These are phyloP conservation scores for Aspergillus nanangensis DNA, from an alignment of 495 filamentous ascomycete species.

Conservation along the genomic window DNA sequence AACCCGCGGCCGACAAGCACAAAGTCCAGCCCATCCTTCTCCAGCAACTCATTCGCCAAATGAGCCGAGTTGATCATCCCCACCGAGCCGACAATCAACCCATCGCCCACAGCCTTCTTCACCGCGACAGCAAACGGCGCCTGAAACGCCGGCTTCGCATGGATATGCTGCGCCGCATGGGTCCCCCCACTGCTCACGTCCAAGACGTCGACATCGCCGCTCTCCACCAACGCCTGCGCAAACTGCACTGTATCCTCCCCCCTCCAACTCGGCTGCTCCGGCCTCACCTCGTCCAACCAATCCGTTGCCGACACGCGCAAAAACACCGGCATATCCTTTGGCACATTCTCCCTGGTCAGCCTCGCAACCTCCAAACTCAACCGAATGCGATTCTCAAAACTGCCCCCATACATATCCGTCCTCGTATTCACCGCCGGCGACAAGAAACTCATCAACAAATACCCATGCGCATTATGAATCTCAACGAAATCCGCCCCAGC, in stretches of 20 bases:
- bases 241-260: slow-evolving; percentile 51
- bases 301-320: slow-evolving; percentile 59
- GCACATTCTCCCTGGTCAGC: slow-evolving; percentile 48
- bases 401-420: slow-evolving; percentile 62
- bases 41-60: slow-evolving; percentile 52
- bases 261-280: slow-evolving; percentile 52
- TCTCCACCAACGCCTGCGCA: slow-evolving; percentile 48
- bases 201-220: slow-evolving; percentile 58
- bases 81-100: slow-evolving; percentile 36
- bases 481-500: slow-evolving; percentile 59
- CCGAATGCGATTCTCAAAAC: slow-evolving; percentile 59
- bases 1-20: slow-evolving; percentile 62
- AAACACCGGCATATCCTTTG: slow-evolving; percentile 61
- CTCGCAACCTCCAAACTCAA: slow-evolving; percentile 57
- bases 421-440: slow-evolving; percentile 59
- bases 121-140: slow-evolving; percentile 57
- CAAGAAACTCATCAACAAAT: slow-evolving; percentile 61
- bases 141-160: slow-evolving; percentile 58
- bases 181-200: slow-evolving; percentile 63
- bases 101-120: slow-evolving; percentile 60
- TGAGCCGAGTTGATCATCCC: slow-evolving; percentile 58
- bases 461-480: slow-evolving; percentile 60
- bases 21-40: slow-evolving; percentile 56
- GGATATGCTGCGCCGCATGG: slow-evolving; percentile 55
- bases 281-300: slow-evolving; percentile 50